These are phyloP conservation scores for Sesbania bispinosa DNA, from an alignment of 306 rosid genomes.

Conservation along the genomic window DNA sequence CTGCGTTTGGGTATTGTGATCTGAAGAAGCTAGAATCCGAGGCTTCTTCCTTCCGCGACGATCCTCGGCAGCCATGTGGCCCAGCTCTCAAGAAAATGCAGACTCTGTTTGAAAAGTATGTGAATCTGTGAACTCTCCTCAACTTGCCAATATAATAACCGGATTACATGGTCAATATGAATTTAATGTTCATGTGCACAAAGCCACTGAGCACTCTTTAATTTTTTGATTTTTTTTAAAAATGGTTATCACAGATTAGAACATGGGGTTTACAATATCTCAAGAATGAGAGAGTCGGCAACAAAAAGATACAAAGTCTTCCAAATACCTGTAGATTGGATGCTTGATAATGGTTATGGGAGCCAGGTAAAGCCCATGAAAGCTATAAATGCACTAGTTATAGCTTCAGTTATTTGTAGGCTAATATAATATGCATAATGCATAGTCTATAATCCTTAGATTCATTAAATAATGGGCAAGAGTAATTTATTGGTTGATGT, in stretches of 20 bases:
- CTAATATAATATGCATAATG: no score
- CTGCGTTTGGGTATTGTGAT: slow-evolving; percentile 91
- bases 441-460: background rate
- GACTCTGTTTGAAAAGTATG: slow-evolving; percentile 82
- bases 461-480: background rate
- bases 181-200: background rate
- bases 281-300: slow-evolving; percentile 87
- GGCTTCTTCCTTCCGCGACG: slow-evolving; percentile 72
- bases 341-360: slow-evolving; percentile 76
- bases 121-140: background rate
- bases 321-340: slow-evolving; percentile 91
- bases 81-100: slow-evolving; percentile 95
- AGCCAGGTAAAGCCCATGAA: slow-evolving; percentile 62
- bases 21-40: slow-evolving; percentile 85
- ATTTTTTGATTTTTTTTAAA: background rate
- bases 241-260: slow-evolving; percentile 65
- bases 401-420: no score
- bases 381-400: background rate
- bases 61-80: slow-evolving; percentile 79
- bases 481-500: background rate
- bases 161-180: background rate
- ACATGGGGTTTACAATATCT: slow-evolving; percentile 82
- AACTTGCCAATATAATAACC: background rate
- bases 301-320: slow-evolving; percentile 70
- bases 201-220: background rate